Conservation (phyloP, 257 asterid genomes). For the Jacaranda copaia region DNA sequence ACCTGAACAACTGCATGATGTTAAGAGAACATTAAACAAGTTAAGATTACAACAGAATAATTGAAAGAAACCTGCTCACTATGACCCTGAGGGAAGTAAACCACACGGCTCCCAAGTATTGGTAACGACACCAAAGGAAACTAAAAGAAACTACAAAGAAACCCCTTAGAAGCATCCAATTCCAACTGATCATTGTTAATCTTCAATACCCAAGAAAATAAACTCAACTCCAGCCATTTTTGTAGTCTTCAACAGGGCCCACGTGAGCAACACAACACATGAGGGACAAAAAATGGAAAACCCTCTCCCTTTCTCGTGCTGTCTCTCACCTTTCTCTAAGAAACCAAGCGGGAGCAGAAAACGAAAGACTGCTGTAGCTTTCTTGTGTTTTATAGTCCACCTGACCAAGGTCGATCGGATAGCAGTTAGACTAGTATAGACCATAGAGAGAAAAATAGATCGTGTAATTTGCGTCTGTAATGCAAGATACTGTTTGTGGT, state of each 20-base stretch:
- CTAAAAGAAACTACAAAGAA: neutral
- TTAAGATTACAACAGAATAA: neutral
- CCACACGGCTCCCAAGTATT: constrained; percentile 67
- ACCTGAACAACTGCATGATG: too few species aligned
- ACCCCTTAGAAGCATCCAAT: constrained; percentile 6
- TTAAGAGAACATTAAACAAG: neutral
- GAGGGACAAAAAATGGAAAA: neutral
- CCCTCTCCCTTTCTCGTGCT: constrained; percentile 15
- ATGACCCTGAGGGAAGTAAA: constrained; percentile 81
- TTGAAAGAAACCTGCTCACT: constrained; percentile 62
- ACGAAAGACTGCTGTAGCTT: constrained; percentile 27
- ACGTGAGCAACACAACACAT: constrained; percentile 16
- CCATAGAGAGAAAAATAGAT: constrained; percentile 31
- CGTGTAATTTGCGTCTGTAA: neutral
- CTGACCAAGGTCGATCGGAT: constrained; percentile 89
- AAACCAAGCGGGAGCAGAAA: constrained; percentile 34
- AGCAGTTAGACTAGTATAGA: constrained; percentile 51
- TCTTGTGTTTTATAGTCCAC: constrained; percentile 52
- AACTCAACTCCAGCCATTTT: constrained; percentile 37
- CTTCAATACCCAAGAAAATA: constrained; percentile 19
- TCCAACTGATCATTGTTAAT: constrained; percentile 24
- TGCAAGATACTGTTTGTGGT: too few species aligned
- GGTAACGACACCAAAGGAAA: constrained; percentile 74
- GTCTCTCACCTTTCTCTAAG: constrained; percentile 4
- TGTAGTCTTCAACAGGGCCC: constrained; percentile 23